Evolutionary conservation across 106 monocot species (phyloP), one percentile per base, ranked within the genome.

Genomic region (Iris macrosiphon): DNA sequence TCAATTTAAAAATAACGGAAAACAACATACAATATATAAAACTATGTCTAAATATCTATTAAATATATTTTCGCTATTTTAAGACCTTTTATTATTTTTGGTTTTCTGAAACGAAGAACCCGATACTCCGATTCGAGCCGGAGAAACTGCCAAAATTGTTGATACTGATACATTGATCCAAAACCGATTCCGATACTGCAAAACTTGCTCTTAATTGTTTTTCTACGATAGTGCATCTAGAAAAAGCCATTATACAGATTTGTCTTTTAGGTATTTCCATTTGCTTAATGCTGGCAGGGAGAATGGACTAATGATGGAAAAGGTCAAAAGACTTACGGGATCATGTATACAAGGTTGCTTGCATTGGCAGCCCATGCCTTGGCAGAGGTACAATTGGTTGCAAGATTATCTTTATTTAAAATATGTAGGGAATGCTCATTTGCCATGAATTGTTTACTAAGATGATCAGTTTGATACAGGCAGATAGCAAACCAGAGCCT

Each of bases 301-400:
- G 31, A 60, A 7, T 32, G 53, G 58, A 73, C 6, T 34, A 60
- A 43, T 15, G 59, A 62, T 42, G 40, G 41, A 41, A 80, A 72
- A 65, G 52, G 31, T 33, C 58, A 53, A 69, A 75, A 59, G 18
- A 28, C 49, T 63, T 67, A 56, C 39, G 57, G 19, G 40, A 43
- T 79, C 15, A 65, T 91, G 80, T 76, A 81, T 49, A 47, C 55
- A 2, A 78, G 84, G 62, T 68, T 98, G 61, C 69, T 83, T 34
- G 80, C 80, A 61, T 68, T 98, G 70, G 83, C 91, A 35, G 75
- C 91, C 31, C 98, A 91, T 81, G 87, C 91, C 7, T 75, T 98
- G 61, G 90, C 98, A 66, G 91, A 91, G 75, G 98, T 91, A 80
- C 1, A 18, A 18, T 32, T 1, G 23, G 0, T 38, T 4, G 16